These are phyloP conservation scores for Mortierella antarctica DNA, from an alignment of 192 early-diverging fungal species.

Conservation along the genomic window DNA sequence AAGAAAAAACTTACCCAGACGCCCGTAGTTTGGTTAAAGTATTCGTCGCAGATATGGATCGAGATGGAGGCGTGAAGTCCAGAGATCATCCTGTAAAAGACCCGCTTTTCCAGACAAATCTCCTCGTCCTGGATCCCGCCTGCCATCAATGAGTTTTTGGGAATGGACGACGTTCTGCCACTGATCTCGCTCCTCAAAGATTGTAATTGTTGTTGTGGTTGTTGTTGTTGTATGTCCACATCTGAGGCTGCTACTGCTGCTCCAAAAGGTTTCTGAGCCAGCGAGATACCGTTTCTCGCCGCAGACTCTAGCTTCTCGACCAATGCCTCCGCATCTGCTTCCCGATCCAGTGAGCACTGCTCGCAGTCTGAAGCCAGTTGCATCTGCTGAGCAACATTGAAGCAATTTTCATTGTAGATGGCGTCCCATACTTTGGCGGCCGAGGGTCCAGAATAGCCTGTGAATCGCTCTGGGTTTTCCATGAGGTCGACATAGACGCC, in stretches of 20 bases:
- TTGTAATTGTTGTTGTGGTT: not conserved
- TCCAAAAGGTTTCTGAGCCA: constrained; percentile 13
- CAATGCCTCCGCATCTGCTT: constrained; percentile 49
- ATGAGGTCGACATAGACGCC: constrained; percentile 89
- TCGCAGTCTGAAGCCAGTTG: constrained; percentile 55
- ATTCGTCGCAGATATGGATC: constrained; percentile 94
- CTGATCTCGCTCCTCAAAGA: not conserved
- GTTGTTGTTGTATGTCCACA: not conserved
- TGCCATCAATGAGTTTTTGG: constrained; percentile 6
- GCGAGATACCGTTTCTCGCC: constrained; percentile 14
- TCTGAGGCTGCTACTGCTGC: not conserved
- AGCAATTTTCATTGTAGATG: constrained; percentile 97
- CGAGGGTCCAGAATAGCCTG: constrained; percentile 93
- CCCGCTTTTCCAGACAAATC: constrained; percentile 81
- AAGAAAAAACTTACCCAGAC: constrained; percentile 74
- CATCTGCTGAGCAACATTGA: constrained; percentile 75
- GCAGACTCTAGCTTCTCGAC: constrained; percentile 54
- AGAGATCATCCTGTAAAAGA: constrained; percentile 78
- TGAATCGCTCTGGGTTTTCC: constrained; percentile 95
- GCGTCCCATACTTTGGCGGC: constrained; percentile 90
- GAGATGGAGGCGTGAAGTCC: constrained; percentile 95
- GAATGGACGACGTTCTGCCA: not conserved
- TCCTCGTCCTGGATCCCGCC: constrained; percentile 51
- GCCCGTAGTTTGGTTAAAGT: constrained; percentile 84
- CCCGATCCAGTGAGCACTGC: constrained; percentile 55